Conservation (phyloP, 2,329 filamentous ascomycete genomes). For the Trichoderma semiorbis region DNA sequence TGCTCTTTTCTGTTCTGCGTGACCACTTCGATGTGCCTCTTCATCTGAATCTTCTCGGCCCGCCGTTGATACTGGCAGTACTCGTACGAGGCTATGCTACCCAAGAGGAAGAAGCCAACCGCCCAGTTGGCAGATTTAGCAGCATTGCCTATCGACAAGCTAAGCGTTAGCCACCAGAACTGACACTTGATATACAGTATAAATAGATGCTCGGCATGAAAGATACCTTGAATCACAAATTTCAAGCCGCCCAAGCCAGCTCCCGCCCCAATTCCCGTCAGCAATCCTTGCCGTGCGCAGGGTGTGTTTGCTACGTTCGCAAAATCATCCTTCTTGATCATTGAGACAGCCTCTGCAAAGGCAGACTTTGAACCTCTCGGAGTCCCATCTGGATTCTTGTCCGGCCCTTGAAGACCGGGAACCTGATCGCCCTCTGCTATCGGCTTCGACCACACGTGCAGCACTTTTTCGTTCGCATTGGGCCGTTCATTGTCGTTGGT, state of each 20-base stretch:
- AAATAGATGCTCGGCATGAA: conserved; percentile 24
- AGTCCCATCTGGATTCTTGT: conserved; percentile 17
- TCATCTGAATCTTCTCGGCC: conserved; percentile 78
- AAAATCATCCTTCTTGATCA: conserved; percentile 67
- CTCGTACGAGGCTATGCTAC: conserved; percentile 73
- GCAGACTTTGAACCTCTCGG: conserved; percentile 25
- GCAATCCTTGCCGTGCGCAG: conserved; percentile 76
- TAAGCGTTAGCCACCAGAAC: neutral
- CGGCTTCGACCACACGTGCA: conserved; percentile 38
- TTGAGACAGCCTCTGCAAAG: conserved; percentile 60
- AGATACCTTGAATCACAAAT: conserved; percentile 69
- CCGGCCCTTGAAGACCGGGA: conserved; percentile 9
- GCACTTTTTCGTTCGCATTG: conserved; percentile 29
- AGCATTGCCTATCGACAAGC: conserved; percentile 29
- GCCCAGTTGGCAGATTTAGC: conserved; percentile 74
- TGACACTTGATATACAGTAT: neutral
- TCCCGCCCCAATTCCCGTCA: conserved; percentile 79
- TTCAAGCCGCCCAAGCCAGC: conserved; percentile 71
- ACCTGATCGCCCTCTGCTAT: conserved; percentile 26
- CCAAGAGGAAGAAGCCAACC: conserved; percentile 69
- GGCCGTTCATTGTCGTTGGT: conserved; percentile 28
- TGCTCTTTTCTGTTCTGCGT: conserved; percentile 49
- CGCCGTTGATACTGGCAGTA: conserved; percentile 74
- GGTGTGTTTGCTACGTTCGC: conserved; percentile 71
- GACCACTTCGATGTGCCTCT: conserved; percentile 69